Percentiles rank a stretch among this genome's conserved stretches.
phyloP scores from a whole-genome alignment of 2,329 filamentous ascomycete species.

The Neofusicoccum ribis region DNA sequence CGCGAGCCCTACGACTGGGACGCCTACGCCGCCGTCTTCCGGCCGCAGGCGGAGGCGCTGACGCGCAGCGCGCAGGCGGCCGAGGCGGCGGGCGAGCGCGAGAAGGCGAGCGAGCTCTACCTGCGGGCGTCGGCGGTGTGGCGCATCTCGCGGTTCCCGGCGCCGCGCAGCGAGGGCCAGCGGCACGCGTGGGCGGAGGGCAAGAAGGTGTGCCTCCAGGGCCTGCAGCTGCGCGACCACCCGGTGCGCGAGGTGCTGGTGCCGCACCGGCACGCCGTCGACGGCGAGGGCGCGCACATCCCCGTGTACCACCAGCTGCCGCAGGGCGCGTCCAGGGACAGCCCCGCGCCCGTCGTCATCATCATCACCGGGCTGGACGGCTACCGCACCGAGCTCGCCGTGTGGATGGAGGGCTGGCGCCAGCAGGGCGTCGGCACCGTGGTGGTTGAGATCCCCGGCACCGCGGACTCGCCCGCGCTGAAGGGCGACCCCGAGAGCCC shows the following conservation, averaged over 20 bases:
- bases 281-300: conserved; percentile 56
- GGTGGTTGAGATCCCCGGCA: conserved; percentile 59
- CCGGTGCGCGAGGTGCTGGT: conserved; percentile 64
- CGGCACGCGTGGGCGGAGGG: conserved; percentile 65
- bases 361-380: conserved; percentile 62
- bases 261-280: conserved; percentile 55
- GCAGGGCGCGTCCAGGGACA: conserved; percentile 39
- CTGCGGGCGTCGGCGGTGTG: conserved; percentile 70
- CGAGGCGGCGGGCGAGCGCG: conserved; percentile 49
- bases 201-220: conserved; percentile 64
- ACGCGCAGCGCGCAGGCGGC: conserved; percentile 54
- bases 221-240: conserved; percentile 44
- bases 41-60: conserved; percentile 62
- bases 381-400: conserved; percentile 57
- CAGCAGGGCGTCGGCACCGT: conserved; percentile 51
- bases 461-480: conserved; percentile 56
- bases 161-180: conserved; percentile 51
- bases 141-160: conserved; percentile 71
- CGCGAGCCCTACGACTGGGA: conserved; percentile 65
- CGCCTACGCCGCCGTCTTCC: conserved; percentile 62
- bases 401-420: conserved; percentile 54
- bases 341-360: conserved; percentile 53
- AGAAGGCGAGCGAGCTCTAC: conserved; percentile 62
- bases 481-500: conserved; percentile 49
- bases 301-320: conserved; percentile 68